Base-by-base conservation (phyloP, 306 rosid genomes). In the Canavalia gladiata region DNA sequence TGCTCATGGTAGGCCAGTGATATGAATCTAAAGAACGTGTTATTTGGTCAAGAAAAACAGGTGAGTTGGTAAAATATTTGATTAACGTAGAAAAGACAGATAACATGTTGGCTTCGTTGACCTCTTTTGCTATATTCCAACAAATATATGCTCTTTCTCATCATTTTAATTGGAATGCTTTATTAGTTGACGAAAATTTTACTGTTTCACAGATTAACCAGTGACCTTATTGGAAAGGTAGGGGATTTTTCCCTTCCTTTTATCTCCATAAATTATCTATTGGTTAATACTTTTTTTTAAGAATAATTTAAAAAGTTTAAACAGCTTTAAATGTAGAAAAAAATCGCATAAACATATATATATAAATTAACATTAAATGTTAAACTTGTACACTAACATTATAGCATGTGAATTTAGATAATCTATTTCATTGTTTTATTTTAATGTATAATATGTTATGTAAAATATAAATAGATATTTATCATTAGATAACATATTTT, bases 101-200 rank as follows among this genome's bases (percentile, higher is more conserved):
- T 39, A 76, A 76, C 62, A 62, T 76, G 72, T 76, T 47, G 43
- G 37, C 72, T 34, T 62, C 62, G 18, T 49, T 62, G 51, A 62
- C 81, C 50, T 34, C 13, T 9, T 45, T 75, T 45, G 12, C 37
- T 39, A n/a, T 37, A 1, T 31, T n/a, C 34, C 33, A 18, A 33
- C 3, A 59, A 30, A 31, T 7, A 74, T 56, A 3, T 2, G 31
- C 59, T 8, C 42, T 8, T 9, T 9, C 0, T 70, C 6, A 49
- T 70, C 60, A 70, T 56, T 51, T 34, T 18, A 18, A 18, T 18
- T n/a, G 34, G 67, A 54, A 18, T 51, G 63, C 47, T 70, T 49
- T 31, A 3, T 49, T 31, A 3, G 12, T 51, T 50, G 47, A 34
- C 25, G 2, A 39, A 37, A 39, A 41, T 10, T 4, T 5, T 29